Evolutionary conservation across 2,329 filamentous ascomycete genomes (phyloP).

Genomic region (Parastagonospora nodorum): DNA sequence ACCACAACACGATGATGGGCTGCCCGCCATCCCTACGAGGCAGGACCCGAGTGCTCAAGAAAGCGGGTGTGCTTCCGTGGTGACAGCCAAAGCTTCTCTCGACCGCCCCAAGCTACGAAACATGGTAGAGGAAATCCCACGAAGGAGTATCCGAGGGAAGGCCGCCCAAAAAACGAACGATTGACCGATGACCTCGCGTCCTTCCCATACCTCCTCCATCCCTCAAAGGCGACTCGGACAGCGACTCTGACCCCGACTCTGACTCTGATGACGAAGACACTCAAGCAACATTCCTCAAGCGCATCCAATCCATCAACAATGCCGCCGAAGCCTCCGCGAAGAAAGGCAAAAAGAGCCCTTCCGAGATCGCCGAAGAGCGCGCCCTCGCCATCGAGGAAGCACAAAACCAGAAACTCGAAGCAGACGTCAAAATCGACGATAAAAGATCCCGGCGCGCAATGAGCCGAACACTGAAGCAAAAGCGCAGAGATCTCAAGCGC

Average conservation of each 20-base stretch:
- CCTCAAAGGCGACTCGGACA: constrained; percentile 15
- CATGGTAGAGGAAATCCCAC: too few relatives aligned
- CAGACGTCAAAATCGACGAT: constrained; percentile 24
- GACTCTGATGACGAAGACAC: constrained; percentile 12
- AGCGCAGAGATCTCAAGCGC: constrained; percentile 19
- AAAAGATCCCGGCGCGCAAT: constrained; percentile 22
- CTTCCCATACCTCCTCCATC: too few relatives aligned
- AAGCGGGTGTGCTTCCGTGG: too few relatives aligned
- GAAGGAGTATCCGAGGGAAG: too few relatives aligned
- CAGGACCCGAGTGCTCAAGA: too few relatives aligned
- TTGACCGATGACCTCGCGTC: constrained; percentile 1
- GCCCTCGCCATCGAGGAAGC: constrained; percentile 32
- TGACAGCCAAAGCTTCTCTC: too few relatives aligned
- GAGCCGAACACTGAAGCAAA: constrained; percentile 10
- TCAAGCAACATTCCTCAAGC: constrained; percentile 14
- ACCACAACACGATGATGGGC: background rate
- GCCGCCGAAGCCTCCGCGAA: constrained; percentile 14
- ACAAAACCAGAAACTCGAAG: constrained; percentile 15
- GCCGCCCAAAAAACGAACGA: background rate
- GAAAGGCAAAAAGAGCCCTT: constrained; percentile 31
- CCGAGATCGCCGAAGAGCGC: constrained; percentile 30
- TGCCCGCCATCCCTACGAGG: too few relatives aligned
- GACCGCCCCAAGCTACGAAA: too few relatives aligned
- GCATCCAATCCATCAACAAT: constrained; percentile 31
- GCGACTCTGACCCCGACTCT: constrained; percentile 22